Evolutionary conservation across 2,329 filamentous ascomycete species (phyloP), one percentile per base, ranked within the genome.

Genomic region (Fusarium transvaalense): DNA sequence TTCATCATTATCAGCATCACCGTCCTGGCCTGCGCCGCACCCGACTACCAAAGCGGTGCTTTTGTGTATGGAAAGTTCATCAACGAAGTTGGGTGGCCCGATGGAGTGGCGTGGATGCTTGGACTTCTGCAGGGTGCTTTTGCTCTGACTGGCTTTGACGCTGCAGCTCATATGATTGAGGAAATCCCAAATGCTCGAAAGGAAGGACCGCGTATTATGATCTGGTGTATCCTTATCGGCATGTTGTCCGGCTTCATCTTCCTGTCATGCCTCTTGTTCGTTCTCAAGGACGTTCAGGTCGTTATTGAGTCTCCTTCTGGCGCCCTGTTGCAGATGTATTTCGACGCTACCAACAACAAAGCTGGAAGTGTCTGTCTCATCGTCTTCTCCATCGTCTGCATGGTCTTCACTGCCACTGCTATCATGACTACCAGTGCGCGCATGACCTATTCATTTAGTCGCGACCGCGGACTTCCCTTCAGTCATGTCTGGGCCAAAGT

Each of bases 1-100:
- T 92, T 93, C 69, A 79, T 86, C 42, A 81, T 93, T 59, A 92
- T 93, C 68, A 90, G 83, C 65, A 91, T 92, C 65, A 91, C 90
- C 0, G 82, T 91, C 0, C 79, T 94, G 48, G 84, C 89, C 6
- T 91, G 88, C 72, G 83, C 89, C 0, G 85, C 90, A 3, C 89
- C 89, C 0, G 81, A 89, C 67, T 93, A 87, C 73, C 88, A 89
- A 71, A 85, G 83, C 10, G 90, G 83, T 17, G 76, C 83, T 12
- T 91, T 91, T 53, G 91, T 92, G 13, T 92, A 91, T 66, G 82
- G 84, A 7, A 78, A 86, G 3, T 92, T 93, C 72, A 85, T 91
- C 75, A 93, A 93, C 68, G 76, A 85, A 46, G 88, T 87, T 10
- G 89, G 88, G 41, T 92, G 89, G 90, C 89, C 90, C 0, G 88